A percentile compares a stretch with the other conserved stretches of the same genome.
Evolutionary conservation across 2,329 filamentous ascomycete genomes (phyloP).

Genomic region (Pseudogymnoascus sp.): DNA sequence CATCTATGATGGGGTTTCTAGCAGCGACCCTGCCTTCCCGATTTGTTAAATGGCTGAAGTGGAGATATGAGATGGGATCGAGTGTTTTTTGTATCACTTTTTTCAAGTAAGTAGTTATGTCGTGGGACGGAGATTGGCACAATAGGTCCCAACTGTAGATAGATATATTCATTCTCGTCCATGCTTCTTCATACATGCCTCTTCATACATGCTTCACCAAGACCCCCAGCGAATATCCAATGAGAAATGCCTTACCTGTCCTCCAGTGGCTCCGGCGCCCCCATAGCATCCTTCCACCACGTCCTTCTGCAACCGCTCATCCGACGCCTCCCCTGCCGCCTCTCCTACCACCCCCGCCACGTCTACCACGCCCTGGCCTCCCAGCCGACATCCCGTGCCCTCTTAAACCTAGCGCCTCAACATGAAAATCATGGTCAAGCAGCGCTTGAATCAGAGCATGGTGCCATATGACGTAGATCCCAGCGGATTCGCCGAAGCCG

Average conservation of each 20-base stretch:
- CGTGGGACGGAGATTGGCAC: background rate
- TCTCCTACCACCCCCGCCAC: background rate
- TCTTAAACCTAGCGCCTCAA: background rate
- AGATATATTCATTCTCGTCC: background rate
- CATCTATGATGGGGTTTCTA: background rate
- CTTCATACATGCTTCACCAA: background rate
- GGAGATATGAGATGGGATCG: background rate
- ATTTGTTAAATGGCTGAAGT: background rate
- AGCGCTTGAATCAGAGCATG: background rate
- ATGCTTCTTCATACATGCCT: background rate
- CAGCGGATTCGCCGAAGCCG: background rate
- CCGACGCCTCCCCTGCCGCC: background rate
- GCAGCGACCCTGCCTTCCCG: background rate
- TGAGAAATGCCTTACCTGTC: background rate
- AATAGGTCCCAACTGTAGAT: background rate
- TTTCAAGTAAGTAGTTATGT: background rate
- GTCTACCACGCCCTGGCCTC: background rate
- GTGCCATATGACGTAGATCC: background rate
- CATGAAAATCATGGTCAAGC: background rate
- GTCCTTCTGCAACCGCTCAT: background rate
- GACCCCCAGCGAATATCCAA: background rate
- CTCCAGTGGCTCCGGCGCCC: background rate
- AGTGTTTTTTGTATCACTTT: background rate
- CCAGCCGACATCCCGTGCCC: background rate
- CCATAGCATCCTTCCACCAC: background rate